These are phyloP conservation scores for Camellia sinensis DNA, from an alignment of 148 eudicot genomes.

Conservation along the genomic window DNA sequence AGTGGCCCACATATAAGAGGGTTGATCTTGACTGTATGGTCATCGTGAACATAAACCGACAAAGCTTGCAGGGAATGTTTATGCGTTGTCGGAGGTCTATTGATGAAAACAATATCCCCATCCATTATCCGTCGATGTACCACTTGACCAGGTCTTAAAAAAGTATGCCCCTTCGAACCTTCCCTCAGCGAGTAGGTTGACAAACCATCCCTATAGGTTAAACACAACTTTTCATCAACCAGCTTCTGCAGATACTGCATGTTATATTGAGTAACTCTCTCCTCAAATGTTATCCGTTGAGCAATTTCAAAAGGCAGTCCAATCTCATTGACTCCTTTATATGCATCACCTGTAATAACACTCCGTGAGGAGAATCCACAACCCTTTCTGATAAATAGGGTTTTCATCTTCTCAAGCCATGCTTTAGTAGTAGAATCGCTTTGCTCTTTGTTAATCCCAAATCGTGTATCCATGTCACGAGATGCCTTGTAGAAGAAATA, in stretches of 20 bases:
- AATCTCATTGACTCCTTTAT: conserved; percentile 72
- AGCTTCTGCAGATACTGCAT: conserved; percentile 62
- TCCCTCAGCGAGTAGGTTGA: conserved; percentile 77
- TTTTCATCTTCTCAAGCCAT: conserved; percentile 95
- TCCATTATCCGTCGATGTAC: conserved; percentile 87
- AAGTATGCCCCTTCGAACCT: conserved; percentile 95
- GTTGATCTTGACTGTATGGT: conserved; percentile 80
- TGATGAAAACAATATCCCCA: conserved; percentile 88
- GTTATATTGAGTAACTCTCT: conserved; percentile 74
- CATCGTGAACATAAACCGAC: conserved; percentile 75
- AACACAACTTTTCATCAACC: conserved; percentile 80
- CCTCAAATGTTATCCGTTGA: conserved; percentile 79
- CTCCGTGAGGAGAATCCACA: conserved; percentile 95
- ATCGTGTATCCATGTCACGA: conserved; percentile 65
- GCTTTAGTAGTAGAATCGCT: conserved; percentile 71
- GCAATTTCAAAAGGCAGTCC: conserved; percentile 92
- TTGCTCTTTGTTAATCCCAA: conserved; percentile 52
- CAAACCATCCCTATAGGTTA: conserved; percentile 68
- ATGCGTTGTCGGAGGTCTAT: conserved; percentile 96
- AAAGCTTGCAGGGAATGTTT: conserved; percentile 89
- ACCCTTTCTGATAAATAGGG: conserved; percentile 87
- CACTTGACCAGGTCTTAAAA: conserved; percentile 74
- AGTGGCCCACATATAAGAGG: conserved; percentile 94
- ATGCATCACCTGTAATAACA: conserved; percentile 90
- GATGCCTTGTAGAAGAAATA: conserved; percentile 50